A percentile compares a stretch with the other conserved stretches of the same genome.
Evolutionary conservation across 345 rosid genomes (phyloP).

Genomic region (Anastatica hierochuntica): DNA sequence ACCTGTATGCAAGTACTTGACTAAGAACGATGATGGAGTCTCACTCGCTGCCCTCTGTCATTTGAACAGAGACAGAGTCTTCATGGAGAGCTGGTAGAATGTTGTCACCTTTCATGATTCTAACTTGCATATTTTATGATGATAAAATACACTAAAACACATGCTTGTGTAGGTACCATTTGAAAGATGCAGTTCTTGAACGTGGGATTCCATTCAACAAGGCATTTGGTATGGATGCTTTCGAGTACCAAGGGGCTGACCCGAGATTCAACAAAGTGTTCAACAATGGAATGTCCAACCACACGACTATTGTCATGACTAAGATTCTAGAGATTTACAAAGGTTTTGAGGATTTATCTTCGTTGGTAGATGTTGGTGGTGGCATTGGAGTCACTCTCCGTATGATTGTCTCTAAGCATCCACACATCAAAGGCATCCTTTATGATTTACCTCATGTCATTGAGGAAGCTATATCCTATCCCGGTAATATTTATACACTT

Average conservation of each 20-base stretch:
- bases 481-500: conserved; percentile 32
- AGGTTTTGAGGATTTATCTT: conserved; percentile 55
- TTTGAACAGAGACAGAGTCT: conserved; percentile 78
- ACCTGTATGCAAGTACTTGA: conserved; percentile 69
- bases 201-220: conserved; percentile 37
- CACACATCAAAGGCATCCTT: conserved; percentile 68
- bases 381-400: conserved; percentile 65
- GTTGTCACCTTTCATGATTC: too few relatives aligned
- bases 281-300: neutral
- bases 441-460: conserved; percentile 80
- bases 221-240: conserved; percentile 23
- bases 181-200: conserved; percentile 37
- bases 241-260: conserved; percentile 11
- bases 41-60: conserved; percentile 52
- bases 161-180: conserved; percentile 16
- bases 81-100: conserved; percentile 86
- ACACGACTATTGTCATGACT: neutral
- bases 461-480: conserved; percentile 51
- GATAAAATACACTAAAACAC: too few relatives aligned
- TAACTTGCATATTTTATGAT: too few relatives aligned
- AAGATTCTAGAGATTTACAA: conserved; percentile 26
- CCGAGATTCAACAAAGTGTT: neutral
- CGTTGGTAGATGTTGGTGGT: conserved; percentile 86
- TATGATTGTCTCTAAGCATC: conserved; percentile 60
- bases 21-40: conserved; percentile 71